Evolutionary conservation across 192 early-diverging fungal species (phyloP).

Genomic region (Chytriomyces hyalinus): DNA sequence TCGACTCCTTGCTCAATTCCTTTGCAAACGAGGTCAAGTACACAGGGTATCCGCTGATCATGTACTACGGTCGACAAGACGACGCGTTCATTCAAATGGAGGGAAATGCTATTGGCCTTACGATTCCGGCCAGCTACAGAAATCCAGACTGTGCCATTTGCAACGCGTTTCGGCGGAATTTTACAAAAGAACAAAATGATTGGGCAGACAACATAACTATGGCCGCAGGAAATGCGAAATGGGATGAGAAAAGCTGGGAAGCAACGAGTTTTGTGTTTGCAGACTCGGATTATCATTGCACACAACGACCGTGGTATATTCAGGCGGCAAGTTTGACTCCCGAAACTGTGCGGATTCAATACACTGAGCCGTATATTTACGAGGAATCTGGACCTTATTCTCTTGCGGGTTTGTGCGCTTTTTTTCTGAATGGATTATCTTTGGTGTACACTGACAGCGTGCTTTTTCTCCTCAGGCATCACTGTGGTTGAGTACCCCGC

Average conservation of each 20-base stretch:
- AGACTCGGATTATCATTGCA: no score
- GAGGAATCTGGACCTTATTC: no score
- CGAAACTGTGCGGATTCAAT: not conserved
- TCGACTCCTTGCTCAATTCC: not conserved
- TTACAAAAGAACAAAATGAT: not conserved
- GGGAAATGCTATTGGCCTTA: no score
- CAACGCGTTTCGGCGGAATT: not conserved
- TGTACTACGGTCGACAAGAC: not conserved
- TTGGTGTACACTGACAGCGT: no score
- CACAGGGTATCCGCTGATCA: not conserved
- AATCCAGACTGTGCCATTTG: not conserved
- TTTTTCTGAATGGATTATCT: no score
- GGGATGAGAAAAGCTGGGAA: not conserved
- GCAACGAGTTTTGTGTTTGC: no score
- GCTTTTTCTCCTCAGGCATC: no score
- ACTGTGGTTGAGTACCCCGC: not conserved
- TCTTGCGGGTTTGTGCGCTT: no score
- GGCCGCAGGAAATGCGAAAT: not conserved
- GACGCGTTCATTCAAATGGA: constrained; percentile 4
- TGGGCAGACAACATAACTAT: not conserved
- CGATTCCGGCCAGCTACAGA: no score
- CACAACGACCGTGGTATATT: not conserved
- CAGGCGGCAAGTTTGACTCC: not conserved
- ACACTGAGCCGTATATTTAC: not conserved
- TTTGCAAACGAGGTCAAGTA: constrained; percentile 1